Evolutionary conservation across 331 rosid species (phyloP), one percentile per base, ranked within the genome.

Genomic region (Ulmus americana): DNA sequence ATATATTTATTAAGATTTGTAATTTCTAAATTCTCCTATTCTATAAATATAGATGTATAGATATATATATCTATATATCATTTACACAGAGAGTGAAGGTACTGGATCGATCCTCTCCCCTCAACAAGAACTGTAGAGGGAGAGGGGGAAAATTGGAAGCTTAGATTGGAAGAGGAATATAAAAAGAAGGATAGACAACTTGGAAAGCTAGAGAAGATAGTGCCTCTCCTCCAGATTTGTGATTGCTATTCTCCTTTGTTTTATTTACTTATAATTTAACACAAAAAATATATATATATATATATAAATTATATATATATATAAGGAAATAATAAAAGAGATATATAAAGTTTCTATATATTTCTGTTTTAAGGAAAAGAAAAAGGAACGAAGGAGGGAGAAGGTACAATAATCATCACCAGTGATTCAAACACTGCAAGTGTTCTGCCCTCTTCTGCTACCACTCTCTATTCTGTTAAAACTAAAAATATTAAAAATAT

Each of bases 171-270:
- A 40, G 55, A 11, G 41, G 40, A 20, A 45, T 52, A 41, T 12
- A 1, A 0, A 18, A 54, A 42, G 55, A 39, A 53, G 63, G 68
- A 67, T 59, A 64, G 79, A 76, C 84, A 80, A 74, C 78, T 80
- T 76, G 81, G 76, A 64, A 71, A 74, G 76, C 47, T 51, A 50
- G 59, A 65, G 70, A 81, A 80, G 81, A 76, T 64, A 72, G 84
- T 80, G 81, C 79, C 69, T 49, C 1, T 45, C 43, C 20, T 51
- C 59, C 67, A 75, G 81, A 80, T 75, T 71, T 75, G 72, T 18
- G 15, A 55, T 63, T 65, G 58, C 66, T 61, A 61, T 71, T 28
- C 35, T 72, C 67, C 58, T 55, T 60, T 40, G 55, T 50, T 52
- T 63, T 28, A 28, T 52, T 63, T 28, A 28, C 4, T 28, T 28